Percentiles rank a stretch among this genome's conserved stretches.
Evolutionary conservation across 805 yeast species (phyloP).

Genomic region (Sugiyamaella smithiae): DNA sequence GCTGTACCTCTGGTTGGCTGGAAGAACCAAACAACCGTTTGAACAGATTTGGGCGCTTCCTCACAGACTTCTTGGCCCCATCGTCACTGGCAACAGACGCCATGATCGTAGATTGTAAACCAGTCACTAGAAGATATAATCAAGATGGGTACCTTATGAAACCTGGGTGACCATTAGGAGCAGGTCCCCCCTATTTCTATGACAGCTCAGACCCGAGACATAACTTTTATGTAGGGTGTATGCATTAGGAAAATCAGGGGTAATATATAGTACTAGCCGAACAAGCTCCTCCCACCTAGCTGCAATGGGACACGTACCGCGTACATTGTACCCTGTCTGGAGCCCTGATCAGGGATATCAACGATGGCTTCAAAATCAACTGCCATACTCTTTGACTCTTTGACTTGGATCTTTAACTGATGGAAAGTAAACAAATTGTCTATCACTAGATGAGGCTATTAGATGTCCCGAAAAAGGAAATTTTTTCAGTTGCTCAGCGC

Average conservation of each 20-base stretch:
- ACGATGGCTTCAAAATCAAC: no score
- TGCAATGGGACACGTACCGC: no score
- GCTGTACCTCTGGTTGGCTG: background rate
- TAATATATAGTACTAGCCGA: no score
- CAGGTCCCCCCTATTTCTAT: background rate
- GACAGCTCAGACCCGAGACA: background rate
- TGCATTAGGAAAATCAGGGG: background rate
- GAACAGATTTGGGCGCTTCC: conserved; percentile 3
- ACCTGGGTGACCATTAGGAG: background rate
- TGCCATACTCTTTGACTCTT: no score
- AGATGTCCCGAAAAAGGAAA: no score
- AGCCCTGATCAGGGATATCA: no score
- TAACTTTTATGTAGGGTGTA: background rate
- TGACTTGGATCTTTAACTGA: no score
- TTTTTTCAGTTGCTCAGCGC: no score
- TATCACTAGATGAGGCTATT: no score
- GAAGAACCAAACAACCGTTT: background rate
- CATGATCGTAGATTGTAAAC: background rate
- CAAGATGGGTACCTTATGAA: background rate
- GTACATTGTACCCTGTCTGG: no score
- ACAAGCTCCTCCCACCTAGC: no score
- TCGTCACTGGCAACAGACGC: background rate
- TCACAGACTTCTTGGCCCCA: background rate
- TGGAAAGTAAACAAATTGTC: no score
- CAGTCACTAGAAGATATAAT: background rate